phyloP scores from a whole-genome alignment of 345 rosid genomes.

The Microthlaspi erraticum region DNA sequence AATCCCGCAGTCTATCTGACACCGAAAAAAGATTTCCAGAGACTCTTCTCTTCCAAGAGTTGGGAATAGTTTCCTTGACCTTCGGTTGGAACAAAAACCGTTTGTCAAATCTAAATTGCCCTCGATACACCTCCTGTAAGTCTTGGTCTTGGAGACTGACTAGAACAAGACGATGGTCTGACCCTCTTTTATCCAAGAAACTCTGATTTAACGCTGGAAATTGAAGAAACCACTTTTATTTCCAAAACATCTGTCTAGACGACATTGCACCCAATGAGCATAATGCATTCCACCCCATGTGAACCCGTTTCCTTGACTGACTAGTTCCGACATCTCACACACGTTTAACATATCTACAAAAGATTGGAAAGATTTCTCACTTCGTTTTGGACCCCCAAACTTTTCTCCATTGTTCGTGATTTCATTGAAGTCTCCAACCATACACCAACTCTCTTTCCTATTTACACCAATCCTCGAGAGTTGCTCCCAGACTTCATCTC shows the following conservation, averaged over 20 bases:
- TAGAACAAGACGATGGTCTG: no score
- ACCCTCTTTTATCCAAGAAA: no score
- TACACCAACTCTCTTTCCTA: not conserved
- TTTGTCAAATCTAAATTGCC: not conserved
- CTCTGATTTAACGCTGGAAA: not conserved
- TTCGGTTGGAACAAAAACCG: not conserved
- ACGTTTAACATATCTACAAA: no score
- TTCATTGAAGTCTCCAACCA: no score
- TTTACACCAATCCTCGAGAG: no score
- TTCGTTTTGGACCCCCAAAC: not conserved
- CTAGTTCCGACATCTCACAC: not conserved
- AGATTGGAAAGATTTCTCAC: no score
- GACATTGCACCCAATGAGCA: not conserved
- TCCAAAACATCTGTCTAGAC: not conserved
- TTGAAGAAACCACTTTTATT: not conserved
- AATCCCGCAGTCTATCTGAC: no score
- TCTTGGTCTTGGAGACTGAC: no score
- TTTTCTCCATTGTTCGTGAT: no score
- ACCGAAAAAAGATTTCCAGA: no score
- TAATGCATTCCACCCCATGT: not conserved
- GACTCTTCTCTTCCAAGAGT: not conserved
- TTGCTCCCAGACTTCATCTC: no score
- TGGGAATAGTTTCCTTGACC: not conserved
- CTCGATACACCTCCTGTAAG: no score
- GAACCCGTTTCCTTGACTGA: not conserved